Evolutionary conservation across 192 early-diverging fungal genomes (phyloP).

Genomic region (Backusella circina): DNA sequence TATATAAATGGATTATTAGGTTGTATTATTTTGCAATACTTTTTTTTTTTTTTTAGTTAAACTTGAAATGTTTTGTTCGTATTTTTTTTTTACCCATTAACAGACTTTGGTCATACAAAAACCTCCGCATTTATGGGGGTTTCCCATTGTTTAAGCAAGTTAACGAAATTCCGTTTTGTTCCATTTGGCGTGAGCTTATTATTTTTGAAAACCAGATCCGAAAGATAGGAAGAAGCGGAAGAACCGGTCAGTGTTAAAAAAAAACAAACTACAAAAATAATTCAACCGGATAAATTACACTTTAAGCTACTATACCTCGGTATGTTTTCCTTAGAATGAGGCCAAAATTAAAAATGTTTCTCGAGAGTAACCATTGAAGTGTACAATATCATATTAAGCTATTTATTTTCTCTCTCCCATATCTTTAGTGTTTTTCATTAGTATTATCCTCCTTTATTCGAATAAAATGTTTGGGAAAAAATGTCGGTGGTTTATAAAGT

Average conservation of each 20-base stretch:
- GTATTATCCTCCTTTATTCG: too few relatives aligned
- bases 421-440: too few relatives aligned
- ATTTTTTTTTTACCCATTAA: neutral
- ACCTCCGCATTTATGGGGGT: neutral
- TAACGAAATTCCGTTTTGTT: neutral
- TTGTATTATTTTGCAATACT: neutral
- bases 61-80: neutral
- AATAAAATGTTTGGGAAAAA: neutral
- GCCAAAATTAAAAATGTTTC: neutral
- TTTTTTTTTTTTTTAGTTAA: neutral
- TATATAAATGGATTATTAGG: neutral
- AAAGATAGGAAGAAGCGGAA: conserved; percentile 2
- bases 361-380: neutral
- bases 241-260: neutral
- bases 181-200: neutral
- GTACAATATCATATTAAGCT: neutral
- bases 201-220: neutral
- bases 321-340: neutral
- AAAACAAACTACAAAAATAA: neutral
- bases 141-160: neutral
- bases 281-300: neutral
- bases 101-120: neutral
- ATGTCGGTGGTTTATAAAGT: neutral
- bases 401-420: neutral
- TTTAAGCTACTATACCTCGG: neutral